A percentile compares a stretch with the other conserved stretches of the same genome.
These are phyloP conservation scores for Pugionium cornutum DNA, from an alignment of 345 rosid genomes.

Conservation along the genomic window DNA sequence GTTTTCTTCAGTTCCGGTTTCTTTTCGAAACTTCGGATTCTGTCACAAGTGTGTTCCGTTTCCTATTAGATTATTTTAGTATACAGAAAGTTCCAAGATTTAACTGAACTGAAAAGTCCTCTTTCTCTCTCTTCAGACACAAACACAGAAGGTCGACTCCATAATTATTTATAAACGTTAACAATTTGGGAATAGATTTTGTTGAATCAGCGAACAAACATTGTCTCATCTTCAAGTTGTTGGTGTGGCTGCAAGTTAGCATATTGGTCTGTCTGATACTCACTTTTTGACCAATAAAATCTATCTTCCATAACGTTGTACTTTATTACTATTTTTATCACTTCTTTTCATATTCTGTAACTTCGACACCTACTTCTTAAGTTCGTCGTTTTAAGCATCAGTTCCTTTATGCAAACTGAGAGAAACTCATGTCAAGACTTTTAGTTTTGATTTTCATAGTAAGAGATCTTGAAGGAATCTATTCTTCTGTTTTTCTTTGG, in stretches of 20 bases:
- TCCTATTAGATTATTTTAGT: no score
- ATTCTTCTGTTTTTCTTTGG: conserved; percentile 38
- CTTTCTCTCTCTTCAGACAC: not conserved
- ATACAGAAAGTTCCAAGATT: no score
- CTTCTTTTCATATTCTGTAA: not conserved
- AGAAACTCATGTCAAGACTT: conserved; percentile 34
- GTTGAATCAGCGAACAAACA: conserved; percentile 22
- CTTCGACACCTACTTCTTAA: conserved; percentile 28
- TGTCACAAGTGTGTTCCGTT: no score
- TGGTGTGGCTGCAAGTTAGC: conserved; percentile 36
- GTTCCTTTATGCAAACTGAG: conserved; percentile 30
- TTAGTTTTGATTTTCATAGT: conserved; percentile 27
- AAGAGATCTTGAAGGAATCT: conserved; percentile 25
- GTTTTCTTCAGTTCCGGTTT: not conserved
- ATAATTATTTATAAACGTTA: not conserved
- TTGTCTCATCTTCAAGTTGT: conserved; percentile 24
- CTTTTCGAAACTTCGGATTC: no score
- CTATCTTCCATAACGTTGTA: conserved; percentile 9
- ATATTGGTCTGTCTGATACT: conserved; percentile 18
- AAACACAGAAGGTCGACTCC: no score
- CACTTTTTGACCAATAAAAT: conserved; percentile 29
- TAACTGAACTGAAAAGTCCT: no score
- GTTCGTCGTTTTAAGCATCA: conserved; percentile 22
- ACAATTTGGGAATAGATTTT: conserved; percentile 8
- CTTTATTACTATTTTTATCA: not conserved